Percentiles rank a stretch among this genome's conserved stretches.
Evolutionary conservation across 1,284 basidiomycete genomes (phyloP).

Genomic region (Hemileia vastatrix): DNA sequence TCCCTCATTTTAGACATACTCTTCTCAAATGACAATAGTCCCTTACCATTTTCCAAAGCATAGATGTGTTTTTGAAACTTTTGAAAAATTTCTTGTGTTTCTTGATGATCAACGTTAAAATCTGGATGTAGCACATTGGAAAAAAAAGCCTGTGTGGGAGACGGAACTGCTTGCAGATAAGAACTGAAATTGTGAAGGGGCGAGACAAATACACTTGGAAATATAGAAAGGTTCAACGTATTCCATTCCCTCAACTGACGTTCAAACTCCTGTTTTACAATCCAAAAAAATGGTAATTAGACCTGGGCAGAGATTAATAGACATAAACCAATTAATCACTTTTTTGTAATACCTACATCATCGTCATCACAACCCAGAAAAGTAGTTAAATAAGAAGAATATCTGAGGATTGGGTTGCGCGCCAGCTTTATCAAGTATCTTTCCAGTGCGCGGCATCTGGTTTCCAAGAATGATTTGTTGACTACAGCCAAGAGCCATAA

Average conservation of each 20-base stretch:
- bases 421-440: slow-evolving; percentile 8
- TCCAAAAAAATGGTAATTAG: neutral
- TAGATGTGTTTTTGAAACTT: slow-evolving; percentile 5
- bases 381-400: slow-evolving; percentile 7
- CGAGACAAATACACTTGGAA: neutral
- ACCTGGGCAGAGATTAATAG: neutral
- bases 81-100: neutral
- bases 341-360: neutral
- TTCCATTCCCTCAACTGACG: neutral
- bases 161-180: neutral
- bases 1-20: neutral
- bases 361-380: slow-evolving; percentile 21
- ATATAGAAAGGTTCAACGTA: neutral
- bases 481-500: neutral
- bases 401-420: slow-evolving; percentile 14
- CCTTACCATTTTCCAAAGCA: slow-evolving; percentile 3
- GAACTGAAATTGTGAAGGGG: neutral
- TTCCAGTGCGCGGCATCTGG: slow-evolving; percentile 8
- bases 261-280: slow-evolving; percentile 10
- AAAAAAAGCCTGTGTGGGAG: slow-evolving; percentile 5
- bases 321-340: neutral
- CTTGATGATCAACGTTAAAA: slow-evolving; percentile 16
- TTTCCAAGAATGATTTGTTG: neutral
- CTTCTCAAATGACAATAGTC: slow-evolving; percentile 5
- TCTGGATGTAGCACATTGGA: slow-evolving; percentile 21